Evolutionary conservation across 2,329 filamentous ascomycete species (phyloP).

Genomic region (Purpureocillium lavendulum): DNA sequence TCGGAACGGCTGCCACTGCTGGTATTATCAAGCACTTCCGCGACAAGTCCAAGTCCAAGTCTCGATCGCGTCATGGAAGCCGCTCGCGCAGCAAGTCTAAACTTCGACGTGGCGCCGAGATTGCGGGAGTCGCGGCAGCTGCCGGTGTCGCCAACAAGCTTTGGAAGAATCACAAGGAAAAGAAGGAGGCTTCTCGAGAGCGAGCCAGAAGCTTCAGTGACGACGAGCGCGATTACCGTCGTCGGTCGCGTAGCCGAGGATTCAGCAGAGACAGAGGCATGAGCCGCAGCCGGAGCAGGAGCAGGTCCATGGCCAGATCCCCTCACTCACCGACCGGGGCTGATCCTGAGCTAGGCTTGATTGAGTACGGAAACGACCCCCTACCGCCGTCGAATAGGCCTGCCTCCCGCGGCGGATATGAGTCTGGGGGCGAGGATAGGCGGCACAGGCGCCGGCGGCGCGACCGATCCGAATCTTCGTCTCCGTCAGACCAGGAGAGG

Average conservation of each 20-base stretch:
- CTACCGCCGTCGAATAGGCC: slow-evolving; percentile 34
- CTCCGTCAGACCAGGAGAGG: slow-evolving; percentile 23
- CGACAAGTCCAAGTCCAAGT: slow-evolving; percentile 38
- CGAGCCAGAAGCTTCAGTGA: slow-evolving; percentile 20
- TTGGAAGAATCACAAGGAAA: slow-evolving; percentile 52
- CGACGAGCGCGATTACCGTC: slow-evolving; percentile 27
- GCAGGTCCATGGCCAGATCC: slow-evolving; percentile 44
- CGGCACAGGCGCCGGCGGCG: slow-evolving; percentile 29
- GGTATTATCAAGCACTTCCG: slow-evolving; percentile 50
- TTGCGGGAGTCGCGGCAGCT: slow-evolving; percentile 51
- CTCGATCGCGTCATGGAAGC: slow-evolving; percentile 14
- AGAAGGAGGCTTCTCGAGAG: slow-evolving; percentile 38
- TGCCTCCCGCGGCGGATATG: slow-evolving; percentile 30
- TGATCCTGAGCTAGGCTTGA: slow-evolving; percentile 61
- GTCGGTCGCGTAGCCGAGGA: slow-evolving; percentile 25
- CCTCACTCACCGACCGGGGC: slow-evolving; percentile 41
- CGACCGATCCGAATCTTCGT: slow-evolving; percentile 25
- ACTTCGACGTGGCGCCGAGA: slow-evolving; percentile 48
- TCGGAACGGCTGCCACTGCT: slow-evolving; percentile 49
- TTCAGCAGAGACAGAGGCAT: slow-evolving; percentile 15
- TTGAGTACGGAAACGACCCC: slow-evolving; percentile 56
- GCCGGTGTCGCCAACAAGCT: slow-evolving; percentile 53
- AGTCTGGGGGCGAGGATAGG: slow-evolving; percentile 38
- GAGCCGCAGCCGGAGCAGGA: slow-evolving; percentile 28
- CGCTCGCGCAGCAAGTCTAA: slow-evolving; percentile 36